Percentiles rank a stretch among this genome's conserved stretches.
Conservation (phyloP, 441 rosid genomes). For the Breynia disticha region DNA sequence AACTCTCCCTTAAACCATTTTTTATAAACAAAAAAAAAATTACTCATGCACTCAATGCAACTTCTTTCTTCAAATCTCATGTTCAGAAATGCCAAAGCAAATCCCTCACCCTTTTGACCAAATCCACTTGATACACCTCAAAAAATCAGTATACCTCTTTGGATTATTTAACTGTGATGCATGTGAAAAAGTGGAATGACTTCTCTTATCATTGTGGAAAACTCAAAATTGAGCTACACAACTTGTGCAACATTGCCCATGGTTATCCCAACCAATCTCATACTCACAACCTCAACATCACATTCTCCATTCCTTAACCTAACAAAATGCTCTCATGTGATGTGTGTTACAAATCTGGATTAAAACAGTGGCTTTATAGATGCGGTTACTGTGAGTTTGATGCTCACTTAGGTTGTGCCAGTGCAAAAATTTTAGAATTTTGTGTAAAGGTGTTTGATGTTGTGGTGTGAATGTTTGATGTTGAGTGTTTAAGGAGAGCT, state of each 20-base stretch:
- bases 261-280: constrained; percentile 24
- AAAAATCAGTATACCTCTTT: constrained; percentile 19
- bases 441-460: too few relatives aligned
- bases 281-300: constrained; percentile 31
- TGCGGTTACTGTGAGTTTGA: constrained; percentile 32
- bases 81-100: constrained; percentile 28
- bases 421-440: too few relatives aligned
- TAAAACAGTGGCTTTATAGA: constrained; percentile 31
- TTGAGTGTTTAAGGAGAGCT: too few relatives aligned
- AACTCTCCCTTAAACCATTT: too few relatives aligned
- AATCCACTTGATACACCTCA: constrained; percentile 25
- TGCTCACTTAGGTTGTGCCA: constrained; percentile 33
- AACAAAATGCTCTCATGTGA: constrained; percentile 23
- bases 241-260: constrained; percentile 33
- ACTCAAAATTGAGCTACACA: constrained; percentile 31
- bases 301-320: constrained; percentile 23
- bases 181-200: constrained; percentile 29
- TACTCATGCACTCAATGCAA: constrained; percentile 21
- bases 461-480: too few relatives aligned
- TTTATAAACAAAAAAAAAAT: too few relatives aligned
- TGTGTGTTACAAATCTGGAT: constrained; percentile 21
- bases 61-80: constrained; percentile 26
- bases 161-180: constrained; percentile 28
- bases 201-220: constrained; percentile 31
- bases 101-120: constrained; percentile 31